Base-by-base conservation (phyloP, 2,329 filamentous ascomycete genomes). In the Aspergillus amoenus region DNA sequence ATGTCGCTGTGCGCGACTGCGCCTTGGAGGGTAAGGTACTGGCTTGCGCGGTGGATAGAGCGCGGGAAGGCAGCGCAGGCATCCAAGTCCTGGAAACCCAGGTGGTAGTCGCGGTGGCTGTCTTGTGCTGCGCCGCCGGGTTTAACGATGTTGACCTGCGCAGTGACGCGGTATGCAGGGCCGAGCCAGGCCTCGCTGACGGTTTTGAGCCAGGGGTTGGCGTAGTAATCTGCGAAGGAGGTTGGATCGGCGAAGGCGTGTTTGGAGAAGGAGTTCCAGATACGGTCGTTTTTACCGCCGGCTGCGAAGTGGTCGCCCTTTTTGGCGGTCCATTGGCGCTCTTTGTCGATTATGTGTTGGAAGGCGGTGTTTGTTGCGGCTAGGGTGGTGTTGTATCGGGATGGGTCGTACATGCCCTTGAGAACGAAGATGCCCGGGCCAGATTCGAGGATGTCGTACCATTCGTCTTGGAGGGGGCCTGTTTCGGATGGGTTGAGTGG, bases 221-320 rank as follows among this genome's bases (percentile, higher is more conserved):
- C 77, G 69, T 84, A 87, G 75, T 88, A 87, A 6, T 67, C 58
- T 0, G 82, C 59, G 64, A 88, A 88, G 0, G 80, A 82, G 0
- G 65, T 43, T 0, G 84, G 79, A 59, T 85, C 78, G 27, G 72
- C 66, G 2, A 82, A 67, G 18, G 78, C 81, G 64, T 87, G 85
- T 65, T 88, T 88, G 60, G 80, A 80, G 70, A 87, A 84, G 0
- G 84, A 84, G 72, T 88, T 88, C 84, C 84, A 88, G 72, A 88
- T 86, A 9, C 85, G 79, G 53, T 82, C 77, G 65, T 88, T 88
- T 22, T 78, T 77, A 21, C 81, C 81, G 2, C 76, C 75, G 4
- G 77, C 70, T 1, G 84, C 83, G 68, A 88, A 88, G 64, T 88
- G 85, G 68, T 88, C 85, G 21, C 85, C 85, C 51, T 80, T 79